Percentiles rank a stretch among this genome's conserved stretches.
phyloP scores from a whole-genome alignment of 257 asterid genomes.

The Rehmannia glutinosa region DNA sequence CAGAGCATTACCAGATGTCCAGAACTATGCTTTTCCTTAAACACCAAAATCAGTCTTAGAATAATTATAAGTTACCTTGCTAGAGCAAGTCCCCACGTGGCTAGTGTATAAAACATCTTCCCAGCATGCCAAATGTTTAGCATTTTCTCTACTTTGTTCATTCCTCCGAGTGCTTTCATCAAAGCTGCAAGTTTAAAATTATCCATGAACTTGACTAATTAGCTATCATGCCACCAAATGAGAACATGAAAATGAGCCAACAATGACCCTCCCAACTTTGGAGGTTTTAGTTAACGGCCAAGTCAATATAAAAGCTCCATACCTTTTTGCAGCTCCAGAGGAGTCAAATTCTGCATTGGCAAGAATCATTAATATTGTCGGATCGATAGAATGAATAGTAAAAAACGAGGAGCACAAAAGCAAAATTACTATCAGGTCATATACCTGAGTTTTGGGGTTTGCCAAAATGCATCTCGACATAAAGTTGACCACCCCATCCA shows the following conservation, averaged over 20 bases:
- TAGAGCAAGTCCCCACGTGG: slow-evolving; percentile 89
- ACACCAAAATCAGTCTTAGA: background rate
- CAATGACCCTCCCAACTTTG: too few species aligned
- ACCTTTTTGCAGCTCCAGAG: slow-evolving; percentile 76
- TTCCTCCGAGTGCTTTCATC: slow-evolving; percentile 58
- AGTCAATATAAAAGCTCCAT: too few species aligned
- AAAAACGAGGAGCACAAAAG: background rate
- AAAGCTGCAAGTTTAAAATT: slow-evolving; percentile 47
- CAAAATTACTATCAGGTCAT: background rate
- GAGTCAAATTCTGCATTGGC: slow-evolving; percentile 80
- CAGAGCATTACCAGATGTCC: too few species aligned
- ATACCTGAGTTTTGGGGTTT: slow-evolving; percentile 63
- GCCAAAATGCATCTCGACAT: slow-evolving; percentile 82
- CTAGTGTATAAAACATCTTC: slow-evolving; percentile 57
- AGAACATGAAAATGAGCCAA: background rate
- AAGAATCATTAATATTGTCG: slow-evolving; percentile 17
- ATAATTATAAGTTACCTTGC: slow-evolving; percentile 49
- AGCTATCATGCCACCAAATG: background rate
- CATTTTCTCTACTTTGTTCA: slow-evolving; percentile 68
- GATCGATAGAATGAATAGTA: background rate
- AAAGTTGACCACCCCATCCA: slow-evolving; percentile 82
- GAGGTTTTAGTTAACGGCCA: too few species aligned
- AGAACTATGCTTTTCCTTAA: too few species aligned
- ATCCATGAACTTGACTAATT: background rate
- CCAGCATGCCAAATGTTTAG: slow-evolving; percentile 80